Base-by-base conservation (phyloP, 1,139 yeast species). In the Suzukiozyma palmioleophila region DNA sequence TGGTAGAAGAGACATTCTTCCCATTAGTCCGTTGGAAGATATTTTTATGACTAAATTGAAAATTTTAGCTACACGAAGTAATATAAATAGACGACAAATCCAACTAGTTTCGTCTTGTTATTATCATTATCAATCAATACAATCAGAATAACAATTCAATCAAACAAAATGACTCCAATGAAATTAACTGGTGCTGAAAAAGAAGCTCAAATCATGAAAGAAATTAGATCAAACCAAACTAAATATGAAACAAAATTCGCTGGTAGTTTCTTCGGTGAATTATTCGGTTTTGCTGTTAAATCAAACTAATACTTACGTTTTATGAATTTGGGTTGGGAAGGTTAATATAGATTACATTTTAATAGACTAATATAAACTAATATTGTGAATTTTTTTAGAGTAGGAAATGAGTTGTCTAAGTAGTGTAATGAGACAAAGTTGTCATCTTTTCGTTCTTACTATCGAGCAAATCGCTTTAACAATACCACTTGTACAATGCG, bases 231-330 rank as follows among this genome's bases (percentile, higher is more conserved):
- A 29, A 52, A 51, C 42, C 40, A 51, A 38, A 58, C 54, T 38
- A 65, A 60, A 51, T 69, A 50, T 55, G 74, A 69, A 48, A 57
- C 70, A 27, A 70, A 68, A 50, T 70, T 65, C 51, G 66, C 67
- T 52, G 69, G 73, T 33, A 62, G 66, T 33, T 60, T 70, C 56
- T 62, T 71, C 43, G 77, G 77, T 42, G 60, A 69, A 44, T 50
- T 68, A 48, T 70, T 71, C 45, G 73, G 74, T 31, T 64, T 68
- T 43, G 53, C 66, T 33, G 43, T 59, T 36, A 60, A 49, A 46
- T 46, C 51, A 66, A 48, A 67, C 68, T 42, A 60, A 55, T 45
- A 81, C 83, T 29, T 65, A 64, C 2, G 95, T 95, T 50, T 75
- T 75, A 48, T 73, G 61, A 56, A 86, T 28, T 28, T 13, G 31